phyloP scores from a whole-genome alignment of 345 rosid species.

The Ceriops decandra region DNA sequence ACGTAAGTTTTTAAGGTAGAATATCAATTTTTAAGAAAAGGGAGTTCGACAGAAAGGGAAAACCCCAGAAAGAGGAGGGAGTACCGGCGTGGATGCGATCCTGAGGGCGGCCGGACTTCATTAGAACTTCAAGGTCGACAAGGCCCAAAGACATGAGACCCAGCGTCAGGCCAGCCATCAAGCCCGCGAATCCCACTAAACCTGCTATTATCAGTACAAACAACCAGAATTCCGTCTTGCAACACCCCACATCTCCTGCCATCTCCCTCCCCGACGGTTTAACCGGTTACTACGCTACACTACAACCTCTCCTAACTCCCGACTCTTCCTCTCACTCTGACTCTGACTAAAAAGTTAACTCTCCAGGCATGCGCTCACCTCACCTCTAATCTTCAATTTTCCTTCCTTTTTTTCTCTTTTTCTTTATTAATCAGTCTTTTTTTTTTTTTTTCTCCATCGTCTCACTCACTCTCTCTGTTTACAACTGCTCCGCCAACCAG shows the following conservation, averaged over 20 bases:
- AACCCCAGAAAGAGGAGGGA: background rate
- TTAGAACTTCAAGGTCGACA: slow-evolving; percentile 96
- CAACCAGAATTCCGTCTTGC: slow-evolving; percentile 46
- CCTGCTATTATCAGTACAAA: slow-evolving; percentile 46
- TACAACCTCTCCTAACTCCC: no score
- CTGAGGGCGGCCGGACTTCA: slow-evolving; percentile 82
- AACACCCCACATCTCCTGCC: slow-evolving; percentile 43
- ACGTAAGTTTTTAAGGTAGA: no score
- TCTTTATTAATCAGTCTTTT: no score
- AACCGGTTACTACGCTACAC: no score
- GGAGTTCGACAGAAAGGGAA: background rate
- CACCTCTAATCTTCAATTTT: no score
- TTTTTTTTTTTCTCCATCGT: no score
- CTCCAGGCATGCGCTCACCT: no score
- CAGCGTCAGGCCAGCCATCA: slow-evolving; percentile 93
- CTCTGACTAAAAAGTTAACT: no score
- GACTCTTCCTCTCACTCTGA: no score
- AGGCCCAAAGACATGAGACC: slow-evolving; percentile 95
- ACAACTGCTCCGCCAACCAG: no score
- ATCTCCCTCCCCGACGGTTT: slow-evolving; percentile 6
- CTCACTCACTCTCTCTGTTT: no score
- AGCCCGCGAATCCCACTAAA: slow-evolving; percentile 71
- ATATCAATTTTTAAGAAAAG: background rate
- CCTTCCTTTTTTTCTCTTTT: no score
- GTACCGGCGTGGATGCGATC: slow-evolving; percentile 80